Evolutionary conservation across 2,329 filamentous ascomycete species (phyloP).

Genomic region (Setomelanomma holmii): DNA sequence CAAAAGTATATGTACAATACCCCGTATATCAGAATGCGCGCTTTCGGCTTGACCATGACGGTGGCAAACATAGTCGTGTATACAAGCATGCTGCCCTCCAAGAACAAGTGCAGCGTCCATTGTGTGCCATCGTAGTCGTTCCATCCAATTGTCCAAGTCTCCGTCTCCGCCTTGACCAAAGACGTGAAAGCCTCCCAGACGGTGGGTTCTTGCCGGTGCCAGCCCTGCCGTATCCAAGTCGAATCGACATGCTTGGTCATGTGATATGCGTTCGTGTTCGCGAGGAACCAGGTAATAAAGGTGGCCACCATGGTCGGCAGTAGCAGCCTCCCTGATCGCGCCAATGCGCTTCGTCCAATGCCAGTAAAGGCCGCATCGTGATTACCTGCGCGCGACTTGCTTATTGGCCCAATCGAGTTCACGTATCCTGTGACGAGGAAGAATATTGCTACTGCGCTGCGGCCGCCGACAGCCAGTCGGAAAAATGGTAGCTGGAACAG

Average conservation of each 20-base stretch:
- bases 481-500: constrained; percentile 66
- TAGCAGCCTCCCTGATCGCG: constrained; percentile 64
- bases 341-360: constrained; percentile 65
- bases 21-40: constrained; percentile 44
- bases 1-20: constrained; percentile 51
- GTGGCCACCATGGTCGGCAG: constrained; percentile 65
- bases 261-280: constrained; percentile 64
- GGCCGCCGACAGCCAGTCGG: constrained; percentile 63
- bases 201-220: constrained; percentile 45
- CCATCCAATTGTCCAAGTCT: constrained; percentile 50
- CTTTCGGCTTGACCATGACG: constrained; percentile 46
- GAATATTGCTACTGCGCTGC: constrained; percentile 48
- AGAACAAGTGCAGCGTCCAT: constrained; percentile 53
- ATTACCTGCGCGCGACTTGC: constrained; percentile 62
- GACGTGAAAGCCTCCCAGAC: constrained; percentile 41
- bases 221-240: constrained; percentile 62
- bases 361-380: constrained; percentile 61
- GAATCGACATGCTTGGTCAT: constrained; percentile 65
- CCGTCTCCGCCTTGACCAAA: constrained; percentile 38
- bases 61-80: constrained; percentile 53
- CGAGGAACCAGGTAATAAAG: constrained; percentile 61
- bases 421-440: constrained; percentile 69
- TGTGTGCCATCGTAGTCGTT: constrained; percentile 53
- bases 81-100: constrained; percentile 52
- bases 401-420: constrained; percentile 67